These are phyloP conservation scores for Eucalyptus albens DNA, from an alignment of 345 rosid genomes.

Conservation along the genomic window DNA sequence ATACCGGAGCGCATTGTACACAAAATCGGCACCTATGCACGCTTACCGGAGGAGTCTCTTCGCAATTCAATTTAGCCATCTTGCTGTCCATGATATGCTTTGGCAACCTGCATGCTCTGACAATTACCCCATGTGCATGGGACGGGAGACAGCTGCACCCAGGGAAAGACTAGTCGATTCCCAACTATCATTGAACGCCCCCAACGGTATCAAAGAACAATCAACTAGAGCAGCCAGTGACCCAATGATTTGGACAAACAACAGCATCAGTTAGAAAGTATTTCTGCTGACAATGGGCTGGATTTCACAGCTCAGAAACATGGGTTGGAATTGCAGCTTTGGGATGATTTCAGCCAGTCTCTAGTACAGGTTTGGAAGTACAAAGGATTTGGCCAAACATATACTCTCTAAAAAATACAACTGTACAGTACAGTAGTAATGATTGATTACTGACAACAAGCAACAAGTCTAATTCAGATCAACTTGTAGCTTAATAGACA, in stretches of 20 bases:
- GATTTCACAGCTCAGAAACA: not conserved
- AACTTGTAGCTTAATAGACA: slow-evolving; percentile 82
- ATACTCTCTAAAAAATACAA: not conserved
- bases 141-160: not conserved
- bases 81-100: not conserved
- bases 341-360: not conserved
- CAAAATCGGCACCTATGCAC: not conserved
- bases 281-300: not conserved
- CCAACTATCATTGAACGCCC: not conserved
- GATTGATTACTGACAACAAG: not conserved
- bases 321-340: not conserved
- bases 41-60: not conserved
- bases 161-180: not conserved
- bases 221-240: not conserved
- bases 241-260: not conserved
- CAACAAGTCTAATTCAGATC: slow-evolving; percentile 23
- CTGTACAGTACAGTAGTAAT: not conserved
- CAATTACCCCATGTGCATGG: not conserved
- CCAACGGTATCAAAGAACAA: not conserved
- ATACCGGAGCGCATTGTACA: not conserved
- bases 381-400: not conserved
- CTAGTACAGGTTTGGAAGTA: not conserved
- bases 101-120: not conserved
- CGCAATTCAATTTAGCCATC: not conserved
- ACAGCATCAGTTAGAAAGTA: not conserved